These are phyloP conservation scores for Nevesoporus exiguus DNA, from an alignment of 768 basidiomycete genomes.

Conservation along the genomic window DNA sequence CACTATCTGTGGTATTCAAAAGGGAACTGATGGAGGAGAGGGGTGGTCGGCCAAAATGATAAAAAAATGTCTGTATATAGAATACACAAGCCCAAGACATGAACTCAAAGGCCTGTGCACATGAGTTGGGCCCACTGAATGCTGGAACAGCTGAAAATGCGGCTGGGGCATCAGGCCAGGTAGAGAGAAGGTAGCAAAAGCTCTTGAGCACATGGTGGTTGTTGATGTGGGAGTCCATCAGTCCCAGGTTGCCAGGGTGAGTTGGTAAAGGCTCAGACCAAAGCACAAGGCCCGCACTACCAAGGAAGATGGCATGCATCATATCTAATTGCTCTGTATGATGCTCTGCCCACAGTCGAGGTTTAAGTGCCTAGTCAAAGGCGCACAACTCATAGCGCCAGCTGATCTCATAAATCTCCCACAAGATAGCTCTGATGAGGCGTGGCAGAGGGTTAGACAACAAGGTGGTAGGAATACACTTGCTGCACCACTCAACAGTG, in stretches of 20 bases:
- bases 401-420: background rate
- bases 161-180: background rate
- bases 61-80: slow-evolving; percentile 2
- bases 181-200: background rate
- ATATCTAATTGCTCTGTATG: background rate
- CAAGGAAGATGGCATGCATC: too few relatives aligned
- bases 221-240: too few relatives aligned
- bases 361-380: too few relatives aligned
- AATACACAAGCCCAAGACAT: background rate
- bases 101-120: too few relatives aligned
- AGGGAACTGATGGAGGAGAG: background rate
- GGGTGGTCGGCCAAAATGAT: background rate
- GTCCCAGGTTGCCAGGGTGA: too few relatives aligned
- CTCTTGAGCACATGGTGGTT: too few relatives aligned
- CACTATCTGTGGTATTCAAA: background rate
- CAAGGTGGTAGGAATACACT: too few relatives aligned
- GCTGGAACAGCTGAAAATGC: too few relatives aligned
- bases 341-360: background rate
- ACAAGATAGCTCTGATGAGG: background rate
- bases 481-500: background rate
- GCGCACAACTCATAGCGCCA: background rate
- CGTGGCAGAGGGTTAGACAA: background rate
- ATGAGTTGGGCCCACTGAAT: too few relatives aligned
- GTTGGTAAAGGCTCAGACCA: background rate
- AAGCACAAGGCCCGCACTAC: background rate